Evolutionary conservation across 495 filamentous ascomycete genomes (phyloP), one percentile per base, ranked within the genome.

Genomic region (Xylaria acuta): DNA sequence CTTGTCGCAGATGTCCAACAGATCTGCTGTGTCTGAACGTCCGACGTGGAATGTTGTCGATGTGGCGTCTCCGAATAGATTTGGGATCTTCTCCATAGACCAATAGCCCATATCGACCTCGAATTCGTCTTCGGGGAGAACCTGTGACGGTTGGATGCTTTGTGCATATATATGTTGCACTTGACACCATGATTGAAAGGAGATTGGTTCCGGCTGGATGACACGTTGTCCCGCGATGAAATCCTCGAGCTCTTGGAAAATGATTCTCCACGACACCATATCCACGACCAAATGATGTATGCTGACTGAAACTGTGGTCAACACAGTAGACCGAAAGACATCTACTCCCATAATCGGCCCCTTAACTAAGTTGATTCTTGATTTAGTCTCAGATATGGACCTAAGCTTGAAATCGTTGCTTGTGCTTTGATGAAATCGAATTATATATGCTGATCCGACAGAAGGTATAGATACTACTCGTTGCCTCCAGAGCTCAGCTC

Each of bases 251-350:
- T 90, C 89, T 63, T 87, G 80, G 7, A 90, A 74, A 9, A 91
- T 87, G 6, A 90, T 84, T 32, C 87, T 81, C 89, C 88, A 91
- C 0, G 89, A 91, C 5, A 90, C 89, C 62, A 90, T 83, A 70
- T 91, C 89, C 30, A 90, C 80, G 12, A 89, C 84, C 20, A 89
- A 67, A 69, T 90, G 89, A 71, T 90, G 88, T 16, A 82, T 87
- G 43, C 84, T 81, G 79, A 91, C 79, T 5, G 85, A 88, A 27
- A 90, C 45, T 43, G 60, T 64, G 66, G 1, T 84, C 11, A 76
- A 74, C 8, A 76, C 76, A 8, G 74, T 41, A 18, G 82, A 67
- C 3, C 83, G 62, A 71, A 90, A 85, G 8, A 86, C 34, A 64
- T 84, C 79, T 4, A 78, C 81, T 41, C 78, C 71, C 51, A 85